phyloP scores from a whole-genome alignment of 208 protist genomes.

The Crithidia bombi region DNA sequence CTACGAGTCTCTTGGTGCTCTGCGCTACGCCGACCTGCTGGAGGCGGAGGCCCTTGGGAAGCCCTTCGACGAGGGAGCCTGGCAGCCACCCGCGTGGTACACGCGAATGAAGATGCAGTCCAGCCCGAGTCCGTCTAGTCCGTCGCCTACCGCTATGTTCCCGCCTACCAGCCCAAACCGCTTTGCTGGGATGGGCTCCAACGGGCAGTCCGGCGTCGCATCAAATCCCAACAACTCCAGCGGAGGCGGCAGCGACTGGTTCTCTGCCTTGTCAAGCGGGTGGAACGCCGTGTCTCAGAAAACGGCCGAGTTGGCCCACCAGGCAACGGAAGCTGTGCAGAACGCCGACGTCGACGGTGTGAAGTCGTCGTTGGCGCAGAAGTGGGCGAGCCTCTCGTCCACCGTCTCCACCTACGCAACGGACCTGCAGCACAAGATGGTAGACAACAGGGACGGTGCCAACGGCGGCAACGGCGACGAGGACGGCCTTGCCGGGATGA shows the following conservation, averaged over 20 bases:
- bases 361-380: constrained; percentile 47
- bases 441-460: constrained; percentile 17
- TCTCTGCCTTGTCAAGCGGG: constrained; percentile 54
- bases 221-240: constrained; percentile 15
- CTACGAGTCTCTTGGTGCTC: constrained; percentile 79
- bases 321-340: constrained; percentile 59
- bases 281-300: constrained; percentile 69
- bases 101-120: constrained; percentile 37
- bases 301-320: constrained; percentile 64
- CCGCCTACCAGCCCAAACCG: constrained; percentile 55
- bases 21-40: constrained; percentile 86
- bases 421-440: constrained; percentile 53
- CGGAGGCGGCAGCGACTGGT: constrained; percentile 50
- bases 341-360: constrained; percentile 65
- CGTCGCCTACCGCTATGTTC: constrained; percentile 19
- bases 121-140: neutral
- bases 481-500: constrained; percentile 54
- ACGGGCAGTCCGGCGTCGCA: constrained; percentile 19
- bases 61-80: constrained; percentile 75
- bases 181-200: constrained; percentile 61
- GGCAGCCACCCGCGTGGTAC: constrained; percentile 86
- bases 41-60: constrained; percentile 74
- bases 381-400: constrained; percentile 56
- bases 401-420: constrained; percentile 52
- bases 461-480: constrained; percentile 17